Evolutionary conservation across 805 yeast genomes (phyloP), one percentile per base, ranked within the genome.

Genomic region (Suhomyces xylopsoci): DNA sequence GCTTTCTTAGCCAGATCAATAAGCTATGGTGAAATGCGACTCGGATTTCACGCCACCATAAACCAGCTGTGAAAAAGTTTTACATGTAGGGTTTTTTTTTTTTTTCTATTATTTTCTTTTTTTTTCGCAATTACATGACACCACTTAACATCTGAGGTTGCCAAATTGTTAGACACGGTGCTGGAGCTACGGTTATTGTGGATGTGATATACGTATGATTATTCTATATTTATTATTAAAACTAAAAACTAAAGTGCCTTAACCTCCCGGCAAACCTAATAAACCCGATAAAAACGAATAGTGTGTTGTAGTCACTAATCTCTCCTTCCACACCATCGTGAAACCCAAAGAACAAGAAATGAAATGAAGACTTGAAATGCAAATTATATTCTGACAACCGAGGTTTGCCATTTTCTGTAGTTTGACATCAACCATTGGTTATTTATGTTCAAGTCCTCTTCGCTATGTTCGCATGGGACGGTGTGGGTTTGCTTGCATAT

Each of bases 351-450:
- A 17, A 19, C 40, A 30, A 45, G 48, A 45, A 30, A 20, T 45
- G 48, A 45, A 45, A 17, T 30, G 19, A 30, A 28, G 47, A 14
- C 32, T 22, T n/a, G 45, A 8, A 17, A 38, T 38, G 42, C 42
- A 26, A 38, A n/a, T 20, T 22, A 43, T 20, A 34, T 14, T 40
- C 45, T 45, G 36, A 40, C 50, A 14, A 49, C 49, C 34, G 54
- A 51, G 10, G 50, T 47, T 44, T 51, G 57, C 60, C 60, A 57
- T 25, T 55, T 57, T 50, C 60, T 55, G 55, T 57, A 57, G 47
- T 57, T 55, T 19, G 51, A 54, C 55, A 52, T 50, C 5, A 57
- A 47, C 49, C 47, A 49, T 42, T 54, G 55, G 52, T 58, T 56
- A 40, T 52, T 56, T 45, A 51, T 41, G 45, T 55, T 47, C 41